phyloP scores from a whole-genome alignment of 805 yeast genomes.

The Pichia occidentalis region DNA sequence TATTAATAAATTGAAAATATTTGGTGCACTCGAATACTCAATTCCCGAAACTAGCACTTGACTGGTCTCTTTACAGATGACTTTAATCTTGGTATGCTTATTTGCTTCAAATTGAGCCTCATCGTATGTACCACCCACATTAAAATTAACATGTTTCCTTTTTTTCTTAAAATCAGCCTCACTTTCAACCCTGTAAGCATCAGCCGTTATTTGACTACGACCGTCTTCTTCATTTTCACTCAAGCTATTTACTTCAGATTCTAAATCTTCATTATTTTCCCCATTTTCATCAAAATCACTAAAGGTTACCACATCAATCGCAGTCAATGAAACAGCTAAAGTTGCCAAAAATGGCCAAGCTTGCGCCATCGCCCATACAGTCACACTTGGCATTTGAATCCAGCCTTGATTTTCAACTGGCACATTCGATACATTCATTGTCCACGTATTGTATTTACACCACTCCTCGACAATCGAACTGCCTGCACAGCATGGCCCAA shows the following conservation, averaged over 20 bases:
- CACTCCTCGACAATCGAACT: slow-evolving; percentile 12
- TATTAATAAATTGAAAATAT: neutral
- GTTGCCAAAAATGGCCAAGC: slow-evolving; percentile 6
- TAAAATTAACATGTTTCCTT: slow-evolving; percentile 7
- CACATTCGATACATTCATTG: slow-evolving; percentile 18
- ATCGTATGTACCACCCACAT: slow-evolving; percentile 2
- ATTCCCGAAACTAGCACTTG: slow-evolving; percentile 9
- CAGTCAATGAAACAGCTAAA: slow-evolving; percentile 1
- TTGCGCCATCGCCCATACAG: slow-evolving; percentile 9
- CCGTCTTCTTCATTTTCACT: slow-evolving; percentile 11
- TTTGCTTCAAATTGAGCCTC: neutral
- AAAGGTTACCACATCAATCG: slow-evolving; percentile 2
- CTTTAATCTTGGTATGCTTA: neutral
- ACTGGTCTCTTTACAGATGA: neutral
- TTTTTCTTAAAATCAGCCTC: slow-evolving; percentile 6
- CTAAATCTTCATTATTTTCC: neutral
- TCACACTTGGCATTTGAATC: slow-evolving; percentile 27
- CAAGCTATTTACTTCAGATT: neutral
- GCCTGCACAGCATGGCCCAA: slow-evolving; percentile 22
- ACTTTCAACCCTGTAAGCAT: slow-evolving; percentile 1
- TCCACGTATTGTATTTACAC: slow-evolving; percentile 13
- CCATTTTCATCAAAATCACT: neutral
- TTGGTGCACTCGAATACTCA: slow-evolving; percentile 6
- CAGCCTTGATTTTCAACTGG: slow-evolving; percentile 33
- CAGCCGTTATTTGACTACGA: slow-evolving; percentile 3